Conservation (phyloP, 169 alveolate species). For the Ichthyophthirius multifiliis region DNA sequence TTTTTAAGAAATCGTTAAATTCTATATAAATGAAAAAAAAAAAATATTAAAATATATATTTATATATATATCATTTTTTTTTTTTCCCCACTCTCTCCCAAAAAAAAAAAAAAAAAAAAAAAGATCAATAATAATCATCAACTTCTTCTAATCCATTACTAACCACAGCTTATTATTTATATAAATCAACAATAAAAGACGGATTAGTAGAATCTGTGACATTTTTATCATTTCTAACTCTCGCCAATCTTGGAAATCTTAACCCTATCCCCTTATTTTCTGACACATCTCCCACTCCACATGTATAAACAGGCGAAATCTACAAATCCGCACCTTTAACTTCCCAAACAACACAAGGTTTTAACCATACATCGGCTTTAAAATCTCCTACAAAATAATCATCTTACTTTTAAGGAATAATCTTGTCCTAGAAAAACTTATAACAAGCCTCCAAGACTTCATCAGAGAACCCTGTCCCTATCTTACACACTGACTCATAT, state of each 20-base stretch:
- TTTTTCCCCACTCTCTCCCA: too few relatives aligned
- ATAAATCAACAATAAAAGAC: constrained; percentile 87
- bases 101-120: too few relatives aligned
- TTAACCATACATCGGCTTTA: constrained; percentile 89
- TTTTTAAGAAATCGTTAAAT: not conserved
- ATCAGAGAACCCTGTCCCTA: constrained; percentile 97
- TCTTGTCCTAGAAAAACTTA: constrained; percentile 82
- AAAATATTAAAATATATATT: too few relatives aligned
- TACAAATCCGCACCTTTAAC: constrained; percentile 97
- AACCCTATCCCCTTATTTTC: constrained; percentile 94
- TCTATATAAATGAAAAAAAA: too few relatives aligned
- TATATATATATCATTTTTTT: too few relatives aligned
- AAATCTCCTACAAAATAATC: constrained; percentile 60
- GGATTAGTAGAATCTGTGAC: constrained; percentile 93
- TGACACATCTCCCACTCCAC: constrained; percentile 87
- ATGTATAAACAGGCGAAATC: constrained; percentile 96
- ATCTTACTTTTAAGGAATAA: constrained; percentile 62
- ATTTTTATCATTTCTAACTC: constrained; percentile 95
- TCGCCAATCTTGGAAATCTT: constrained; percentile 97
- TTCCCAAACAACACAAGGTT: constrained; percentile 96
- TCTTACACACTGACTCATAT: constrained; percentile 94
- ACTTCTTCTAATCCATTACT: constrained; percentile 33
- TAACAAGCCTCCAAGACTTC: constrained; percentile 84
- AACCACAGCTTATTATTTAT: constrained; percentile 64
- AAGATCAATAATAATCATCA: constrained; percentile 40